Percentiles rank a stretch among this genome's conserved stretches.
Conservation (phyloP, 2,329 filamentous ascomycete genomes). For the Emmonsiellopsis sp. region DNA sequence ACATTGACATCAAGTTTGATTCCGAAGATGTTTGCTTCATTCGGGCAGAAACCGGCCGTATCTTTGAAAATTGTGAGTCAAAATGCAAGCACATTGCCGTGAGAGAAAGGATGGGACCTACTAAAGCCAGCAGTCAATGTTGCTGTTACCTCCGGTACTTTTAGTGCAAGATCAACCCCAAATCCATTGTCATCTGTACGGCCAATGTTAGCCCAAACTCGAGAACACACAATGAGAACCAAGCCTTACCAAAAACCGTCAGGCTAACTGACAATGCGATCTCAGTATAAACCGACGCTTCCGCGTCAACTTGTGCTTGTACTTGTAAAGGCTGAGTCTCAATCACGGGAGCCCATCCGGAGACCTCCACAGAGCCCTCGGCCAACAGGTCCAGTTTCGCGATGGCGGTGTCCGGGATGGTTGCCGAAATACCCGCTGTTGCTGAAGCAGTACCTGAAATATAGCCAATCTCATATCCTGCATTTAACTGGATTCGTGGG, state of each 20-base stretch:
- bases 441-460: constrained; percentile 2
- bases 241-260: constrained; percentile 2
- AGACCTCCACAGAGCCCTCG: constrained; percentile 2
- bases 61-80: constrained; percentile 1
- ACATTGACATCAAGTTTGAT: constrained; percentile 2
- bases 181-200: constrained; percentile 6
- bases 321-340: constrained; percentile 3
- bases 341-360: constrained; percentile 5
- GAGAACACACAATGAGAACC: not conserved
- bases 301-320: constrained; percentile 4
- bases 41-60: constrained; percentile 2
- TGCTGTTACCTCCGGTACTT: constrained; percentile 3
- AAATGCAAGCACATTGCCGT: no score
- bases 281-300: constrained; percentile 4
- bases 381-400: constrained; percentile 5
- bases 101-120: not conserved
- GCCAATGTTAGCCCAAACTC: not conserved
- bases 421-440: constrained; percentile 3
- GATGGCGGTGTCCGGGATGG: constrained; percentile 4
- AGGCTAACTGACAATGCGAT: constrained; percentile 5
- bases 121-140: constrained; percentile 3
- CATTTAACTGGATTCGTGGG: constrained; percentile 5
- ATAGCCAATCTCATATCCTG: constrained; percentile 4
- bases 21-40: constrained; percentile 2
- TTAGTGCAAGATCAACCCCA: constrained; percentile 4